These are phyloP conservation scores for Atkinsonella texensis DNA, from an alignment of 2,329 filamentous ascomycete genomes.

Conservation along the genomic window DNA sequence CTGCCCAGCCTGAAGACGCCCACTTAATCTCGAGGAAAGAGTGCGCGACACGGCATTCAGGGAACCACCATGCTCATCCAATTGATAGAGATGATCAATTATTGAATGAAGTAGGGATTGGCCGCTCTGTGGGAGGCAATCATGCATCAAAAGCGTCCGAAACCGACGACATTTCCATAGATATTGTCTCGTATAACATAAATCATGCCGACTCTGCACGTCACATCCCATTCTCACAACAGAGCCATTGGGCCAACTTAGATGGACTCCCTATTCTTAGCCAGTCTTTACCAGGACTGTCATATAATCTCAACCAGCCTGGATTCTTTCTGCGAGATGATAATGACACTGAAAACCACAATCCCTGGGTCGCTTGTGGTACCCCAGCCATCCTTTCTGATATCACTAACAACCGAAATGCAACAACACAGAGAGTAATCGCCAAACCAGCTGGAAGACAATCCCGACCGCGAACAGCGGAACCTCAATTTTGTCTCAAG, in stretches of 20 bases:
- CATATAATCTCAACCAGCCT: not conserved
- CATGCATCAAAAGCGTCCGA: not conserved
- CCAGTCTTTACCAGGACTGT: not conserved
- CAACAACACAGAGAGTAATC: not conserved
- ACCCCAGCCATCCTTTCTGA: not conserved
- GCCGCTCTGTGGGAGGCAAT: not conserved
- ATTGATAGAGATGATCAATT: not conserved
- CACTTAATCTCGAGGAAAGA: not conserved
- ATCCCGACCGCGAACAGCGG: conserved; percentile 26
- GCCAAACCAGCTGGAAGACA: not conserved
- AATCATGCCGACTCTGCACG: not conserved
- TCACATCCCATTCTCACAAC: conserved; percentile 4
- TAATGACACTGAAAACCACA: conserved; percentile 8
- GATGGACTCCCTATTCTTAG: conserved; percentile 1
- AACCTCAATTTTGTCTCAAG: conserved; percentile 36
- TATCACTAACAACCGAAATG: not conserved
- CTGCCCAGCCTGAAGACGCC: not conserved
- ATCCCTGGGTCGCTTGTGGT: conserved; percentile 10
- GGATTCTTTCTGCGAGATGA: not conserved
- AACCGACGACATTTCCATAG: not conserved
- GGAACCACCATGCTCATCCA: not conserved
- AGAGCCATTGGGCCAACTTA: conserved; percentile 8
- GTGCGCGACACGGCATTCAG: not conserved
- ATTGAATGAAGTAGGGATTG: not conserved
- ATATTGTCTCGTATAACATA: not conserved